Base-by-base conservation (phyloP, 2,329 filamentous ascomycete species). In the Aspergillaceae sp. region DNA sequence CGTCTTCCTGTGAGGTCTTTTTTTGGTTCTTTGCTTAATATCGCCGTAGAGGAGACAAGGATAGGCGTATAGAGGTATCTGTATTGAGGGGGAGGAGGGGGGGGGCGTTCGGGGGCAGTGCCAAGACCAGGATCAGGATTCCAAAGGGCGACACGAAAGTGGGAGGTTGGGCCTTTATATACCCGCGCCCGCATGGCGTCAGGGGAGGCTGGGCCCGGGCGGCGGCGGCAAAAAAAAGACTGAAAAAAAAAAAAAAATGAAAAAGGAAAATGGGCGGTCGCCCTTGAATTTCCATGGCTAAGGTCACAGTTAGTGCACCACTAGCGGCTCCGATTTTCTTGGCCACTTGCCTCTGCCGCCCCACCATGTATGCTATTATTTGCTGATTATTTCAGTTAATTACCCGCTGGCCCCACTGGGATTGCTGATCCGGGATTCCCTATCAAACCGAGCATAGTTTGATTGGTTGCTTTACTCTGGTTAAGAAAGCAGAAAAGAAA, bases 121-220 rank as follows among this genome's bases (percentile, higher is more conserved):
- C 65, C 65, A 68, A 68, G 64, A 68, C 63, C 64, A 61, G 57
- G 53, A 62, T 52, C 59, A 55, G 59, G 53, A 63, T 61, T 57
- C 57, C 54, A 53, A 57, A 54, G 48, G 51, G 49, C 44, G 46
- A 43, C 46, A 40, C 49, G 54, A 55, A 62, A 56, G 62, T 58
- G 65, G 65, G 64, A 64, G 63, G 60, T 57, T 61, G 60, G 57
- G 52, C 54, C 63, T 60, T 67, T 67, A 64, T 66, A 68, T 68
- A 67, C 61, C 57, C 56, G 61, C 63, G 64, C 48, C 26, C 19
- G 62, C 58, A 64, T 56, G 57, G 45, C 54, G 53, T 63, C 61
- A 63, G 60, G 64, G 63, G 62, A 60, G 60, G 57, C 60, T 64
- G 62, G 62, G 57, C 59, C 60, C 44, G 53, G 36, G 50, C 51